phyloP scores from a whole-genome alignment of 768 basidiomycete genomes.

The Amanita phalloides region DNA sequence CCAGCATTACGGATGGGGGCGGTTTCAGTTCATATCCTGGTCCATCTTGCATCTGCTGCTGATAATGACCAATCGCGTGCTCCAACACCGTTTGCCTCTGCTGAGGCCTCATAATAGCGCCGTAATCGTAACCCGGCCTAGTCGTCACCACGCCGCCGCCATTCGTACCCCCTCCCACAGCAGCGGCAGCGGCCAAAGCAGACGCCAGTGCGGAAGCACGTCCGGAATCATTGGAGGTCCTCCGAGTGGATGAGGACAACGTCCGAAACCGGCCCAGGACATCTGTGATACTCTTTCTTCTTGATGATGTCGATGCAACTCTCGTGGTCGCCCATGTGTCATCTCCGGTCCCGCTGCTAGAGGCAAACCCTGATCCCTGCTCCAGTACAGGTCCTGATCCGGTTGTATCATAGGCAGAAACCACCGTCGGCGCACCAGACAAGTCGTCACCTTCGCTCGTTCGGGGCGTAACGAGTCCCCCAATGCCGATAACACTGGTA shows the following conservation, averaged over 20 bases:
- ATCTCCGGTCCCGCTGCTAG: not conserved
- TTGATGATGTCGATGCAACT: not conserved
- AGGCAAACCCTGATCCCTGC: not conserved
- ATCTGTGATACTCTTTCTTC: not conserved
- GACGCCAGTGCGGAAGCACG: not conserved
- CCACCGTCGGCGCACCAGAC: not conserved
- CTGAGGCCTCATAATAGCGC: not conserved
- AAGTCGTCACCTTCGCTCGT: not conserved
- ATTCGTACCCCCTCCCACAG: not conserved
- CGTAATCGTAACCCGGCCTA: constrained; percentile 1
- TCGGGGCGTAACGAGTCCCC: not conserved
- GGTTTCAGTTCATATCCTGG: too few species aligned
- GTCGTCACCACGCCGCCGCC: not conserved
- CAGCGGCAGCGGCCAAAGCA: not conserved
- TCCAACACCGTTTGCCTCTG: too few species aligned
- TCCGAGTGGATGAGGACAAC: not conserved
- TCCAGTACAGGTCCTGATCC: not conserved
- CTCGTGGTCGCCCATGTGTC: not conserved
- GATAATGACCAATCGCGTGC: not conserved
- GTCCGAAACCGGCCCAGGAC: not conserved
- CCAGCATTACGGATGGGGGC: not conserved
- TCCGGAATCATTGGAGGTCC: not conserved
- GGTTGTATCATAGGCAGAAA: too few species aligned
- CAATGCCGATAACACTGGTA: not conserved
- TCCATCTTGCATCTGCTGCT: not conserved